phyloP scores from a whole-genome alignment of 2,329 filamentous ascomycete species.

The Corynespora cassiicola region DNA sequence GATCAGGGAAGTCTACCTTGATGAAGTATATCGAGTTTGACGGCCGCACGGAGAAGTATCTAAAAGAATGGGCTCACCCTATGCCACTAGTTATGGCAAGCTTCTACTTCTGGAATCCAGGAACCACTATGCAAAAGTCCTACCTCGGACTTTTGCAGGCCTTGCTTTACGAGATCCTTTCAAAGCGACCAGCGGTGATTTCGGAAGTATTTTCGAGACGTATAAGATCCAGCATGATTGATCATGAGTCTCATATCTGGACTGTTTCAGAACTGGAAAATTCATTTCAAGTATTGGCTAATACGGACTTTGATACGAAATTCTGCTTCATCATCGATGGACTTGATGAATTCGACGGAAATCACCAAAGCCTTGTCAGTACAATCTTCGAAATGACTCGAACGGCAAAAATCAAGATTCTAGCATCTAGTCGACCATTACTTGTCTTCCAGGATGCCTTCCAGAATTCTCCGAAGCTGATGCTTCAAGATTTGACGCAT shows the following conservation, averaged over 20 bases:
- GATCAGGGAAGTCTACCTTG: slow-evolving; percentile 43
- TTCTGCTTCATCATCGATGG: slow-evolving; percentile 24
- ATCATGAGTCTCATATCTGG: no score
- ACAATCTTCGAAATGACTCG: slow-evolving; percentile 6
- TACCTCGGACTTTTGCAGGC: slow-evolving; percentile 25
- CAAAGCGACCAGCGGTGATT: not conserved
- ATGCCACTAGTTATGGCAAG: slow-evolving; percentile 10
- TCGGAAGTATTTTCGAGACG: not conserved
- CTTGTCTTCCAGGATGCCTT: slow-evolving; percentile 9
- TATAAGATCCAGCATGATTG: no score
- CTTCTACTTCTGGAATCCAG: slow-evolving; percentile 40
- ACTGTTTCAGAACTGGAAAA: no score
- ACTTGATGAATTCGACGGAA: slow-evolving; percentile 17
- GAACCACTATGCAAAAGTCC: slow-evolving; percentile 22
- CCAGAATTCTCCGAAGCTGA: not conserved
- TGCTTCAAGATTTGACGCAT: slow-evolving; percentile 7
- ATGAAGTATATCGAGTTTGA: slow-evolving; percentile 35
- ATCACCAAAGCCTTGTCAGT: slow-evolving; percentile 5
- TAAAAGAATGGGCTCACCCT: slow-evolving; percentile 23
- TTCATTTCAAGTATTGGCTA: no score
- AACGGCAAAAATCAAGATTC: slow-evolving; percentile 10
- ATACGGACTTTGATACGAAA: no score
- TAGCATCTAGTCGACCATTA: slow-evolving; percentile 13
- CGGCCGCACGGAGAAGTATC: slow-evolving; percentile 8
- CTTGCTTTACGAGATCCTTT: slow-evolving; percentile 23